phyloP scores from a whole-genome alignment of 2,329 filamentous ascomycete genomes.

The Seiridium unicorne region DNA sequence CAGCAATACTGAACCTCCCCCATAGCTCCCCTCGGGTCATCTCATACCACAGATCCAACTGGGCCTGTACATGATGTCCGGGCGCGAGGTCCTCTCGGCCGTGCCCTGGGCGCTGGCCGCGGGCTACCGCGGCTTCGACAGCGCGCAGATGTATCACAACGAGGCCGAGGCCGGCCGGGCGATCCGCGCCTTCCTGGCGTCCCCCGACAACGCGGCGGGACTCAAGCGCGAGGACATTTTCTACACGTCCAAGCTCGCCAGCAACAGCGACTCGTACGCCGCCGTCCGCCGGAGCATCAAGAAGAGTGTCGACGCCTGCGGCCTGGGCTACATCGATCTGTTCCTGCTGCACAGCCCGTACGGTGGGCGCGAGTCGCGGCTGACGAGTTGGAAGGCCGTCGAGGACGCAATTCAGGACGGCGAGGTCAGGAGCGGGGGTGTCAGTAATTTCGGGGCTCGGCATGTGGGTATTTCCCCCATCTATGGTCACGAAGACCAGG shows the following conservation, averaged over 20 bases:
- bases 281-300: conserved; percentile 65
- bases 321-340: conserved; percentile 73
- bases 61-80: conserved; percentile 70
- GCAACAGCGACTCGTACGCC: conserved; percentile 64
- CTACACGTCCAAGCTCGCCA: conserved; percentile 77
- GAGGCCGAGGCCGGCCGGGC: conserved; percentile 68
- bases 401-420: conserved; percentile 74
- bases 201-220: conserved; percentile 39
- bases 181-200: conserved; percentile 56
- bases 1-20: not conserved
- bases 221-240: conserved; percentile 69
- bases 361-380: conserved; percentile 64
- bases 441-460: conserved; percentile 75
- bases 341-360: conserved; percentile 80
- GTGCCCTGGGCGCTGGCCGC: conserved; percentile 57
- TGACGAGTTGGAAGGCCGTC: conserved; percentile 74
- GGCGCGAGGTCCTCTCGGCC: conserved; percentile 55
- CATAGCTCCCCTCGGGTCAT: conserved; percentile 60
- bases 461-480: conserved; percentile 50
- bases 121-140: conserved; percentile 51
- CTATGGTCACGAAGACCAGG: not conserved
- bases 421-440: conserved; percentile 68
- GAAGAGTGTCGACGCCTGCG: conserved; percentile 61
- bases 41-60: conserved; percentile 71
- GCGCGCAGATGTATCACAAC: conserved; percentile 61